These are phyloP conservation scores for Colletotrichum lini DNA, from an alignment of 2,329 filamentous ascomycete genomes.

Conservation along the genomic window DNA sequence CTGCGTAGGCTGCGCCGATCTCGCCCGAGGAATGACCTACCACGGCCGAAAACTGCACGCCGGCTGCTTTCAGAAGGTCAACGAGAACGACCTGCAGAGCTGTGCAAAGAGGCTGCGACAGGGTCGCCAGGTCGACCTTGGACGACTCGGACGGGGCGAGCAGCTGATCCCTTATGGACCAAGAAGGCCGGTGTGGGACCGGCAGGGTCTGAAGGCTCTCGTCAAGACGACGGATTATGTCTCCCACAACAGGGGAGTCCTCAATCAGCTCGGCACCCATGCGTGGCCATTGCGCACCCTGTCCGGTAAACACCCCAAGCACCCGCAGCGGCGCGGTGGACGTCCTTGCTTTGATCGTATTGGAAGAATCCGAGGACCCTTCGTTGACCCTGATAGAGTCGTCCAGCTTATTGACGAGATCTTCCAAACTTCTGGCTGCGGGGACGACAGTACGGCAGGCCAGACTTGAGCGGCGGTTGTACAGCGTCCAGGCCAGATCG, in stretches of 20 bases:
- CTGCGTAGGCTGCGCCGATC: constrained; percentile 65
- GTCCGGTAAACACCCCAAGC: constrained; percentile 50
- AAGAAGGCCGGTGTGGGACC: constrained; percentile 42
- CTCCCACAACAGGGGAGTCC: too few relatives aligned
- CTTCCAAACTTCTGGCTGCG: neutral
- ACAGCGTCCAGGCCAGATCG: neutral
- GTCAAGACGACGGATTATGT: too few relatives aligned
- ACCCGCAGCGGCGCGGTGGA: neutral
- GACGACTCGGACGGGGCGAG: constrained; percentile 38
- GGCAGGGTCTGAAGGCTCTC: too few relatives aligned
- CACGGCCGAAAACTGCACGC: constrained; percentile 53
- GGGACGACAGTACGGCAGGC: neutral
- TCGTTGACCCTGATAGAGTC: too few relatives aligned
- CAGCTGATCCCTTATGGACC: constrained; percentile 48
- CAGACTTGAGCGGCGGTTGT: neutral
- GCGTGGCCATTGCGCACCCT: constrained; percentile 50
- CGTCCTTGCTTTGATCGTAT: too few relatives aligned
- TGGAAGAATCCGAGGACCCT: too few relatives aligned
- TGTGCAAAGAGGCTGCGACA: constrained; percentile 24
- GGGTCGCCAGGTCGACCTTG: constrained; percentile 42
- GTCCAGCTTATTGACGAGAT: neutral
- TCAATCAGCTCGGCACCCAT: constrained; percentile 42
- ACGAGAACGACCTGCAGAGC: constrained; percentile 47
- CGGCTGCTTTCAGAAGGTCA: constrained; percentile 47
- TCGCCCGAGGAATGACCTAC: constrained; percentile 66